Conservation (phyloP, 805 yeast genomes). For the Kodamaea leandrae region DNA sequence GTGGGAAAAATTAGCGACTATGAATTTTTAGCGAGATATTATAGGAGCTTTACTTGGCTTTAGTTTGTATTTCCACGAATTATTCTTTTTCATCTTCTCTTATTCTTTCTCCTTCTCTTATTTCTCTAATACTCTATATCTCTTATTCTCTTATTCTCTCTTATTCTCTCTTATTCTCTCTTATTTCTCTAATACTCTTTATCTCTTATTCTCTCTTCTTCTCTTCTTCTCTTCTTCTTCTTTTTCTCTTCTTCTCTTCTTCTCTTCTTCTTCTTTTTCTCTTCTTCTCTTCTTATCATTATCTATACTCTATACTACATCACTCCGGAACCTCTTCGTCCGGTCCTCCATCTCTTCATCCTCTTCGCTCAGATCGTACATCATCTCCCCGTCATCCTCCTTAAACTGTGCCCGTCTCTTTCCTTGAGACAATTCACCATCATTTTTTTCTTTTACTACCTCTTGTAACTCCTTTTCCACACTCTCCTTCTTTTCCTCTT, state of each 20-base stretch:
- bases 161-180: neutral
- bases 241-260: neutral
- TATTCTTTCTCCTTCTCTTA: neutral
- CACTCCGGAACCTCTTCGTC: neutral
- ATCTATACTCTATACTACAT: too few species aligned
- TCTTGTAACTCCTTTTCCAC: neutral
- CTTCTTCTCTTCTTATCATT: neutral
- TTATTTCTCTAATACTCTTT: neutral
- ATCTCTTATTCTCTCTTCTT: neutral
- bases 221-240: neutral
- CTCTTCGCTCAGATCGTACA: slow-evolving; percentile 9
- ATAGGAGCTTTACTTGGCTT: too few species aligned
- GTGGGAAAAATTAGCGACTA: too few species aligned
- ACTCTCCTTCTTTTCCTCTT: slow-evolving; percentile 2
- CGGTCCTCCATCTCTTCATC: slow-evolving; percentile 1
- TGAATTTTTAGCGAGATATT: too few species aligned
- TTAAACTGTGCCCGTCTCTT: slow-evolving; percentile 13
- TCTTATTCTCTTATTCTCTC: neutral
- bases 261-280: neutral
- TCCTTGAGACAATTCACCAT: slow-evolving; percentile 6
- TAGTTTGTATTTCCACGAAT: too few species aligned
- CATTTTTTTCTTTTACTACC: neutral
- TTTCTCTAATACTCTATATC: too few species aligned
- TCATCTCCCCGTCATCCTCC: slow-evolving; percentile 14
- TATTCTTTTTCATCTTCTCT: neutral